Base-by-base conservation (phyloP, 257 asterid species). In the Ballota nigra region DNA sequence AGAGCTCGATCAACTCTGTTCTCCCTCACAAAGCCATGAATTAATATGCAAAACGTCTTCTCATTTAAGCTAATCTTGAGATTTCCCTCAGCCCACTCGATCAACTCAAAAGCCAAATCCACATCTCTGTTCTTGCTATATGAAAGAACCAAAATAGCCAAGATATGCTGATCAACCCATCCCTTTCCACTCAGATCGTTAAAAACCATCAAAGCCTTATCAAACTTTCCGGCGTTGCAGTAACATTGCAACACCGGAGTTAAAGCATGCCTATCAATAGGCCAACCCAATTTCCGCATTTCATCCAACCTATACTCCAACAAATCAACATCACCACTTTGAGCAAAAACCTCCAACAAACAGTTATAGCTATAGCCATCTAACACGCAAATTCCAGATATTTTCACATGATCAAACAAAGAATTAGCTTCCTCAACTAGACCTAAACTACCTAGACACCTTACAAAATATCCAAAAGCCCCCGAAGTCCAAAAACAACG, bases 201-300 rank as follows among this genome's bases (percentile, higher is more conserved):
- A 60, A 92, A 90, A 47, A 90, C 83, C 70, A 53, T 66, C 70
- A 84, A 19, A 8, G 96, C 98, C 74, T 85, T 83, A 43, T 80
- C 85, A 57, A 89, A 87, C 73, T 66, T 77, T 72, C 88, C 79
- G 1, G 78, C 95, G 69, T 87, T 87, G 84, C 96, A 92, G 69
- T 88, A 92, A 78, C 98, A 92, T n/a, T 86, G 93, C 79, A 92
- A 61, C 15, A 75, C 83, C 1, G 96, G 96, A 12, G 96, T 93
- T 77, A 86, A 77, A 19, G 92, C 77, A 78, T 90, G 87, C 82
- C 83, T 90, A 78, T 90, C 97, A 5, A 87, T 78, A 67, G 80
- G 77, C 81, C 75, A 87, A 16, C 90, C 92, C 20, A 80, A 66
- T 29, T 33, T 74, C 36, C 72, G 57, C 96, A 90, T 90, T 78